Percentiles rank a stretch among this genome's conserved stretches.
These are phyloP conservation scores for Fomitopsis pulvina DNA, from an alignment of 768 basidiomycete genomes.

Conservation along the genomic window DNA sequence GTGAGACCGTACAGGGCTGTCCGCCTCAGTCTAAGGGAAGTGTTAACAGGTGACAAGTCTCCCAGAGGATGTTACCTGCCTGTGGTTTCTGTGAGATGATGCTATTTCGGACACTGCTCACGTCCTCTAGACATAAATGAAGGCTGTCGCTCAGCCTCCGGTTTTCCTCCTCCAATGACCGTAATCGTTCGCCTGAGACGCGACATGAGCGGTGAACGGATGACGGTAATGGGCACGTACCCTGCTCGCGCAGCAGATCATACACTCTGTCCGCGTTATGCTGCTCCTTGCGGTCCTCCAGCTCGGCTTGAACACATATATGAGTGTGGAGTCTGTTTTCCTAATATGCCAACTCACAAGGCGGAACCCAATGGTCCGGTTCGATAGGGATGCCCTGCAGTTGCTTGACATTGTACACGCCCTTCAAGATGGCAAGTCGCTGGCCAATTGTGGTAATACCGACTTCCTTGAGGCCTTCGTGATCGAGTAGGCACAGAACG, in stretches of 20 bases:
- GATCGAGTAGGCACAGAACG: conserved; percentile 75
- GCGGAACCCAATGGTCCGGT: conserved; percentile 80
- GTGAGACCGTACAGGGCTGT: conserved; percentile 54
- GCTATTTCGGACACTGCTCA: conserved; percentile 32
- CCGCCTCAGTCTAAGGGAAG: conserved; percentile 10
- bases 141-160: conserved; percentile 56
- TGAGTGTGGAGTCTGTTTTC: background rate
- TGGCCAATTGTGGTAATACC: conserved; percentile 91
- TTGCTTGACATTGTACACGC: conserved; percentile 85
- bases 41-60: background rate
- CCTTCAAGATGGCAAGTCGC: conserved; percentile 85
- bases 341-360: conserved; percentile 60
- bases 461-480: conserved; percentile 78
- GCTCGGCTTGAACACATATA: conserved; percentile 62
- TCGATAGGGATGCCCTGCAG: conserved; percentile 79
- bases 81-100: background rate
- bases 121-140: conserved; percentile 61
- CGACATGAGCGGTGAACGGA: background rate
- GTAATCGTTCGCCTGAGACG: conserved; percentile 57
- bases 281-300: conserved; percentile 44
- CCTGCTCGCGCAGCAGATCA: conserved; percentile 67
- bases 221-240: conserved; percentile 29
- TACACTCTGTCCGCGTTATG: conserved; percentile 62
- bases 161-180: conserved; percentile 73
- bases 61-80: conserved; percentile 1